Conservation (phyloP, 768 basidiomycete species). For the Mycena maculata region DNA sequence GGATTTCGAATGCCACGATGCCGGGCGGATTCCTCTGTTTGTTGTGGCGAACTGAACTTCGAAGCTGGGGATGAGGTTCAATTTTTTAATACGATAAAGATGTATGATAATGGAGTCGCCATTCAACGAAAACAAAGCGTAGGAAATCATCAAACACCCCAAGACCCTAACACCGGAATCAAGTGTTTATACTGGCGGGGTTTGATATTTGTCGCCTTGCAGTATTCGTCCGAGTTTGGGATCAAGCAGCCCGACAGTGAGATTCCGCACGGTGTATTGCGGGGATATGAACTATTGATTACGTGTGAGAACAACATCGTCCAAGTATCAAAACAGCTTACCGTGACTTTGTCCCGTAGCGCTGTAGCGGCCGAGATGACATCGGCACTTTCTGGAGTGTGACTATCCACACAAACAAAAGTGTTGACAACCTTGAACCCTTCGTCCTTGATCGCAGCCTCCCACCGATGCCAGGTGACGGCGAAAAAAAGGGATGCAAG, state of each 20-base stretch:
- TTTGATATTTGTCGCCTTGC: constrained; percentile 16
- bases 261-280: constrained; percentile 24
- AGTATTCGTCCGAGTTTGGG: constrained; percentile 33
- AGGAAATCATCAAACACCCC: neutral
- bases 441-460: constrained; percentile 23
- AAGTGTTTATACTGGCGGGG: neutral
- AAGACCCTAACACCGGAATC: neutral
- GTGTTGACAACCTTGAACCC: constrained; percentile 33
- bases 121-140: too few species aligned
- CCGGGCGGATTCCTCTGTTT: constrained; percentile 23
- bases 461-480: constrained; percentile 31
- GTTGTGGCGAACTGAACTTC: constrained; percentile 18
- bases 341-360: constrained; percentile 25
- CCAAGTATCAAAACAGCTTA: neutral
- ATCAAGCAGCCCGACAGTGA: constrained; percentile 25
- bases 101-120: too few species aligned
- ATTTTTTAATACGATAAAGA: neutral
- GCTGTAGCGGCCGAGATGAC: neutral
- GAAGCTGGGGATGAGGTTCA: neutral
- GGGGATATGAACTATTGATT: constrained; percentile 29
- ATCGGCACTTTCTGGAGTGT: constrained; percentile 22
- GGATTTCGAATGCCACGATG: constrained; percentile 19
- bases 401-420: constrained; percentile 25
- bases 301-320: neutral
- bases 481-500: constrained; percentile 26